Evolutionary conservation across 345 rosid genomes (phyloP), one percentile per base, ranked within the genome.

Genomic region (Limnanthes douglasii): DNA sequence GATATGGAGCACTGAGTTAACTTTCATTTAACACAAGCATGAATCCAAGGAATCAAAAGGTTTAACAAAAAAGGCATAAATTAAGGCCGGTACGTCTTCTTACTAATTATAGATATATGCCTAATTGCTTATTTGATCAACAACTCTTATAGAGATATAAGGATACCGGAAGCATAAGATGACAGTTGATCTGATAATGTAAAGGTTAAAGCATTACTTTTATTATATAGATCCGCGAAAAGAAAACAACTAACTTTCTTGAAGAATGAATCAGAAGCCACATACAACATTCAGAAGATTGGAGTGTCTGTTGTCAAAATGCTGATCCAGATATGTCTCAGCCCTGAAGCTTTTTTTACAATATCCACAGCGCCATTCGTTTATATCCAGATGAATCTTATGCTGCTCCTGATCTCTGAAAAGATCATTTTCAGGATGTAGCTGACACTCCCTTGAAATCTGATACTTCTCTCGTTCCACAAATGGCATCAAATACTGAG

Each of bases 351-450:
- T 77, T 63, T 90, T 90, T 64, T 67, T 80, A 68, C 98, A 90
- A 57, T 80, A 90, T 45, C 85, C 94, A 58, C 98, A 90, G 20
- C 50, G 66, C 96, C 98, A 90, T 48, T 90, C 93, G 21, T 55
- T 72, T 9, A 75, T 21, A 53, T 73, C 94, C 15, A 75, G 48
- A 11, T 75, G 75, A 64, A 80, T 51, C 77, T 84, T 90, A 46
- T 90, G 83, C 45, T 63, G 56, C 67, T 85, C 98, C 43, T 90
- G 98, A 55, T 84, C 94, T 59, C 85, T 66, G 40, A 74, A 84
- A 45, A 90, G 53, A 51, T 90, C 88, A 43, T 77, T 75, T 43
- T 64, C 69, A 1, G 72, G 82, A 61, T 84, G 93, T 57, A 90
- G 94, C 56, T 82, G 77, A 40, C 96, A 90, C 15, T 41, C 58